Evolutionary conservation across 768 basidiomycete genomes (phyloP).

Genomic region (Amanita exitialis): DNA sequence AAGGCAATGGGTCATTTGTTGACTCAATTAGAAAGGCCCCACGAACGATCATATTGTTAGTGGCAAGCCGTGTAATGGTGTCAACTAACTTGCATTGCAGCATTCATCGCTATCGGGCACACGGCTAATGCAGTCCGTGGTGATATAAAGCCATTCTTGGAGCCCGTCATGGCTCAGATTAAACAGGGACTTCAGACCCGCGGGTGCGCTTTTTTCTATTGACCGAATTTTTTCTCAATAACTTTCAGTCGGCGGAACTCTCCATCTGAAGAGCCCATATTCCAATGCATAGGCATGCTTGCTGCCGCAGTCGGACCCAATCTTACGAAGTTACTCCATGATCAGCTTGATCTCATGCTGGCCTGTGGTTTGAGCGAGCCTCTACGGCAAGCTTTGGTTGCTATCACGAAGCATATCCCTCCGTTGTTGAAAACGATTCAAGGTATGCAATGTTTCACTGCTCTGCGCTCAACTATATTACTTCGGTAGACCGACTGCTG

Average conservation of each 20-base stretch:
- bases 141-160: conserved; percentile 94
- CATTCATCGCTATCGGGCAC: conserved; percentile 94
- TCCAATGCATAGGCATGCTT: conserved; percentile 96
- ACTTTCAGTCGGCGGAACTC: conserved; percentile 70
- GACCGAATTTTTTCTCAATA: not conserved
- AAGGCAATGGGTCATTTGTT: conserved; percentile 90
- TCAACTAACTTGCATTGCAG: conserved; percentile 26
- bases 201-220: conserved; percentile 43
- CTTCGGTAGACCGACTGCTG: conserved; percentile 67
- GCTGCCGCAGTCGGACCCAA: conserved; percentile 93
- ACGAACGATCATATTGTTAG: conserved; percentile 81
- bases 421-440: conserved; percentile 89
- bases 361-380: conserved; percentile 89
- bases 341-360: conserved; percentile 95
- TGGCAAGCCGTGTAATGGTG: conserved; percentile 1
- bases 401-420: conserved; percentile 80
- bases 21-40: conserved; percentile 79
- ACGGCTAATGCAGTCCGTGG: conserved; percentile 86
- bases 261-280: conserved; percentile 89
- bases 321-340: conserved; percentile 90
- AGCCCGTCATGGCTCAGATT: conserved; percentile 81
- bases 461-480: not conserved
- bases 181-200: conserved; percentile 81
- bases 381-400: conserved; percentile 72
- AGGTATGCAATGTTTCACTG: conserved; percentile 32